Base-by-base conservation (phyloP, 768 basidiomycete genomes). In the Termitomyces sp. region DNA sequence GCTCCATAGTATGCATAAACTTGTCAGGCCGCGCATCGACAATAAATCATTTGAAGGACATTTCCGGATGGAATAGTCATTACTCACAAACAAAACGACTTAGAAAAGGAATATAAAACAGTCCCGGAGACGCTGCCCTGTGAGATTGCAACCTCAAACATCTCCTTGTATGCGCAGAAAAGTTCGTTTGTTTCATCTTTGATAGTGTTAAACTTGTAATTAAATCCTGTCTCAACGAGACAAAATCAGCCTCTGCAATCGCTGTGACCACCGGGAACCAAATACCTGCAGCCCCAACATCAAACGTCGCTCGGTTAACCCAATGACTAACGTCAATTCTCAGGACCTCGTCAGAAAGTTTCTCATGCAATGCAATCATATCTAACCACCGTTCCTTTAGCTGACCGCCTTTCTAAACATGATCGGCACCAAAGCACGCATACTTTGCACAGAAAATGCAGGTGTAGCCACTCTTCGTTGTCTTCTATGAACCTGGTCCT, bases 181-280 rank as follows among this genome's bases (percentile, higher is more conserved):
- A 93, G 76, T 60, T 88, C 85, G 56, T 93, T 90, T 1, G 86
- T 76, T 63, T 90, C 86, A 45, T 90, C 79, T 45, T 87, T 78
- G 35, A 96, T 86, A 1, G 93, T 84, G 58, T 89, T 84, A 72
- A 97, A 93, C 53, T 86, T 76, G 62, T 95, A 95, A 59, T 85
- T 88, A 64, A 95, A 96, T 1, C 88, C 90, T 91, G 60, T 30
- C 51, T 0, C 34, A 6, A 34, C 42, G 32, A 37, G 15, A 30
- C 38, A 43, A 55, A 45, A 45, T 40, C 30, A 40, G 24, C 9
- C 1, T 30, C 21, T 47, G 14, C 34, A 28, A 17, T 28, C 5
- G 26, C 14, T 24, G 2, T 28, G 28, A 24, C 21, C 22, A 21
- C 5, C n/a, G 15, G 17, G n/a, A 73, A 45, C 28, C 14, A 26